Evolutionary conservation across 768 basidiomycete genomes (phyloP).

Genomic region (Auriscalpium orientale): DNA sequence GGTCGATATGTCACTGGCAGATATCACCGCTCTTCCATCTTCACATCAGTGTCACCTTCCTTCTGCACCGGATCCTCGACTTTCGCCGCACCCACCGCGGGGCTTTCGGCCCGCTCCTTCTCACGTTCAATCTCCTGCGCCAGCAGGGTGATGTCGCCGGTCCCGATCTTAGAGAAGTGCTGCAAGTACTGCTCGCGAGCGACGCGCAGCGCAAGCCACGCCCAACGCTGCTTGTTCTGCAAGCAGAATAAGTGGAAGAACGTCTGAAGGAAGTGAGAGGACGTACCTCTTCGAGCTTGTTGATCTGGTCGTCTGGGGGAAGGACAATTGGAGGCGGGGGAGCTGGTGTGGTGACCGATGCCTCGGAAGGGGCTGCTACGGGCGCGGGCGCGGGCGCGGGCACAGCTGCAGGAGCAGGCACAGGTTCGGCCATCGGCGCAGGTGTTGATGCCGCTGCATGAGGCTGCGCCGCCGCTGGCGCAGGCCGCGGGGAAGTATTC

Average conservation of each 20-base stretch:
- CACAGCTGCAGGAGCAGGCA: constrained; percentile 21
- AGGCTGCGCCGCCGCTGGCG: neutral
- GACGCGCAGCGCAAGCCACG: constrained; percentile 76
- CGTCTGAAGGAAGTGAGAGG: constrained; percentile 4
- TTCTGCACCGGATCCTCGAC: constrained; percentile 4
- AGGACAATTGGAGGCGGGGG: constrained; percentile 20
- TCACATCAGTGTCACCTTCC: constrained; percentile 20
- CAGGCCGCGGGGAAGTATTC: constrained; percentile 18
- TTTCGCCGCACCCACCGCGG: constrained; percentile 1
- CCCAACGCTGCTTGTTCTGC: constrained; percentile 69
- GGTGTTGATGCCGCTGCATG: neutral
- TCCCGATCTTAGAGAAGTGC: constrained; percentile 78
- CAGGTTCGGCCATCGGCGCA: neutral
- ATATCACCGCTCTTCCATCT: constrained; percentile 17
- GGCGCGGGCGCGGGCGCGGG: constrained; percentile 23
- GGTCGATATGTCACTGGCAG: neutral
- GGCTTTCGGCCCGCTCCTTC: constrained; percentile 22
- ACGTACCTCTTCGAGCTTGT: constrained; percentile 55
- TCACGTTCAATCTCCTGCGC: constrained; percentile 28
- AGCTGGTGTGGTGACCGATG: constrained; percentile 7
- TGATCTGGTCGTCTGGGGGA: constrained; percentile 41
- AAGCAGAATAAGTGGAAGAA: neutral
- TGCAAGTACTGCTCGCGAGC: constrained; percentile 67
- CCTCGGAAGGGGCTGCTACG: constrained; percentile 13
- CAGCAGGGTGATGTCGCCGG: constrained; percentile 50